These are phyloP conservation scores for Protomyces inundatus DNA, from an alignment of 1,139 yeast genomes.

Conservation along the genomic window DNA sequence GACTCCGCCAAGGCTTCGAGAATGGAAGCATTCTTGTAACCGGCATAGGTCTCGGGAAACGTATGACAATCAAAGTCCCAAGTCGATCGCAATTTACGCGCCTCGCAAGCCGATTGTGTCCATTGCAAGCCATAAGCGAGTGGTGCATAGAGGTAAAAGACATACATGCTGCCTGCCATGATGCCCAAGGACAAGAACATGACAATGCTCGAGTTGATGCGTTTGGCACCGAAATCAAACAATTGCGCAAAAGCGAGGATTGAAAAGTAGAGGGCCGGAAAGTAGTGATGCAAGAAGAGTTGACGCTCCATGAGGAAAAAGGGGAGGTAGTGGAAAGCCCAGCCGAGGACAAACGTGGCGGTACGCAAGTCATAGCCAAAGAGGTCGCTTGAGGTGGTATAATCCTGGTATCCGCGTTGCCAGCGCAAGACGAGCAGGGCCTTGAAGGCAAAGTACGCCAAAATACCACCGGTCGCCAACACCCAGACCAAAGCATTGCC, in stretches of 20 bases:
- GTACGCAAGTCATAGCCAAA: constrained; percentile 68
- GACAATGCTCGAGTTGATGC: constrained; percentile 28
- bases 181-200: constrained; percentile 47
- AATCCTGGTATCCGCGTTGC: constrained; percentile 51
- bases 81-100: constrained; percentile 53
- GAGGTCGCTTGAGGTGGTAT: constrained; percentile 48
- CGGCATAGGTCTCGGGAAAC: constrained; percentile 20
- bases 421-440: constrained; percentile 59
- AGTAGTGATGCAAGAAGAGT: constrained; percentile 84
- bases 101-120: constrained; percentile 64
- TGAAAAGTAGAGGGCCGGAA: constrained; percentile 87
- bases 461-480: constrained; percentile 59
- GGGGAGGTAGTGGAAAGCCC: constrained; percentile 80
- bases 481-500: constrained; percentile 95
- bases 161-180: constrained; percentile 49
- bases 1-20: background rate
- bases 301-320: constrained; percentile 93
- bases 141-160: constrained; percentile 64
- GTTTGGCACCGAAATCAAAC: constrained; percentile 53
- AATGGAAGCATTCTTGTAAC: background rate
- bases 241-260: constrained; percentile 76
- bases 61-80: constrained; percentile 80
- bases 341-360: constrained; percentile 66
- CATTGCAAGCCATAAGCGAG: constrained; percentile 76
- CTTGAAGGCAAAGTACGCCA: constrained; percentile 52